These are phyloP conservation scores for Mortierella antarctica DNA, from an alignment of 192 early-diverging fungal genomes.

Conservation along the genomic window DNA sequence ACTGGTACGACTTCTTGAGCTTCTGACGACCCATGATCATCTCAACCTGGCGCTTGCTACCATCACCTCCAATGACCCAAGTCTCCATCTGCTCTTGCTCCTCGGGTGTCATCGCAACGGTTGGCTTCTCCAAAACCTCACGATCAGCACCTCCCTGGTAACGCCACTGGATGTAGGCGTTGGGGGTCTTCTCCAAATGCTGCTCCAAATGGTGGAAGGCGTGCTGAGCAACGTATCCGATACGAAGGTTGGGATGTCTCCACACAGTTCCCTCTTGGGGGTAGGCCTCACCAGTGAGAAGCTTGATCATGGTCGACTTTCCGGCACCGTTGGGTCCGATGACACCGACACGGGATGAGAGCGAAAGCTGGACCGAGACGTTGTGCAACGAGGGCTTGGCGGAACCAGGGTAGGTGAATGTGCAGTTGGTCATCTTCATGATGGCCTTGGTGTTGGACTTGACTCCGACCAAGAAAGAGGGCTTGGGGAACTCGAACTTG, in stretches of 20 bases:
- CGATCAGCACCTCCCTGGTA: conserved; percentile 80
- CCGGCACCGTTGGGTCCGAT: conserved; percentile 70
- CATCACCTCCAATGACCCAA: conserved; percentile 50
- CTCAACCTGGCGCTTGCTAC: conserved; percentile 60
- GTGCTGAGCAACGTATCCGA: conserved; percentile 88
- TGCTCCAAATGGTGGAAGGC: conserved; percentile 89
- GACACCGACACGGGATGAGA: conserved; percentile 82
- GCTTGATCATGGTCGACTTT: conserved; percentile 69
- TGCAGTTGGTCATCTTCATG: conserved; percentile 77
- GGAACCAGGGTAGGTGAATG: conserved; percentile 77
- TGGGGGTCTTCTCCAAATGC: conserved; percentile 70
- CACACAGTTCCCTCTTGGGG: conserved; percentile 79
- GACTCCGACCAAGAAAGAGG: conserved; percentile 78
- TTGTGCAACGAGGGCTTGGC: conserved; percentile 67
- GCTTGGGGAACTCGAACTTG: conserved; percentile 80
- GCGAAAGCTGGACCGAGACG: conserved; percentile 72
- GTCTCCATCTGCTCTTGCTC: conserved; percentile 59
- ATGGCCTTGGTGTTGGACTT: conserved; percentile 81
- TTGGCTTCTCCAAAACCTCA: conserved; percentile 83
- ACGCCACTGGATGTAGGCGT: conserved; percentile 81
- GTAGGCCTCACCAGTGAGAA: conserved; percentile 80
- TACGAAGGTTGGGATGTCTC: conserved; percentile 86
- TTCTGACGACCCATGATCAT: conserved; percentile 73
- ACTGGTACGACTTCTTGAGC: conserved; percentile 75
- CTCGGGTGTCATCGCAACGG: conserved; percentile 73